Evolutionary conservation across 371 early-diverging fungal species (phyloP), one percentile per base, ranked within the genome.

Genomic region (Lichtheimia hyalospora): DNA sequence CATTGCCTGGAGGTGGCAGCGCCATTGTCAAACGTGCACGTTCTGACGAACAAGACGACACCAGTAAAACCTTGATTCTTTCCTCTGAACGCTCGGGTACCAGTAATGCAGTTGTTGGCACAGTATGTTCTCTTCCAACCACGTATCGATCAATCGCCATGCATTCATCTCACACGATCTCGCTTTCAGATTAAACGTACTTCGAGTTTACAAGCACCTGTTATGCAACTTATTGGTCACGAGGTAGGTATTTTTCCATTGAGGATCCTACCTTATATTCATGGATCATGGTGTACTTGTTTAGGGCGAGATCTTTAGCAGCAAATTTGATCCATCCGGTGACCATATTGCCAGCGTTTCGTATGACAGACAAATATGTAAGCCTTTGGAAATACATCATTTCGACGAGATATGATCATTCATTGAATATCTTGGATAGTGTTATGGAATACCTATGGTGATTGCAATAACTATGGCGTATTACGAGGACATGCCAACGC

Each of bases 361-460:
- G 18, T 86, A 86, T 49, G 97, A 97, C 73, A 75, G 88, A 68
- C 81, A 76, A 18, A 92, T 97, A 23, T 79, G 92, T 94, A 81
- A 66, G 88, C 71, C 34, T 34, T 10, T 8, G 25, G 25, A 5
- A 5, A 34, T 34, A 10, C 34, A 34, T 28, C 8, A 8, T 10
- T 8, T 5, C 1, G 10, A 34, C 10, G 5, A 5, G 10, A 8
- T 10, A 34, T 4, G 10, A 34, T 34, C 10, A 39, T 6, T 43
- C 0, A 16, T 34, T 12, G 42, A 1, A 23, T 20, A 44, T 24
- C 16, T 24, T 56, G 34, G 24, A 49, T 78, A 91, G 92, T 91
- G 54, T 72, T 98, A 43, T 98, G 97, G 98, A 91, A 93, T 64
- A 91, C 93, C 2, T 92, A 91, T 68, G 94, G 95, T 12, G 96